Evolutionary conservation across 352 stramenopile genomes (phyloP), one percentile per base, ranked within the genome.

Genomic region (Phytopythium vexans): DNA sequence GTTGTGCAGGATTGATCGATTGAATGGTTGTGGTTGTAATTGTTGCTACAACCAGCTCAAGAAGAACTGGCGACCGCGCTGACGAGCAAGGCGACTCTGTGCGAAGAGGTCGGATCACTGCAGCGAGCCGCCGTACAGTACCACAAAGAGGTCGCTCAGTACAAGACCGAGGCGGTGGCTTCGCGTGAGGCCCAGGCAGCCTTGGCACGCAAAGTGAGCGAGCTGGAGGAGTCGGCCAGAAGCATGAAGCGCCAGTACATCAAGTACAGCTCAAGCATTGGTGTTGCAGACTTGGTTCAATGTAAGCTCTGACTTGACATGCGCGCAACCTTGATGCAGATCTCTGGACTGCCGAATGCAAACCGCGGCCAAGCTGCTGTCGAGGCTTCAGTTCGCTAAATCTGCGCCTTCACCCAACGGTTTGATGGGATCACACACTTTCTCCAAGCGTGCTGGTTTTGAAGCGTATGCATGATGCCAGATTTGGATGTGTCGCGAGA

Each of bases 161-260:
- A 86, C 15, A 74, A 80, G 36, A 1, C 69, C 0, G 70, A 91
- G 32, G 53, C 87, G 10, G 57, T 72, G 15, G 52, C 70, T 36
- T 71, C 77, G 12, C 64, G 69, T 0, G 78, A 91, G 46, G 64
- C 68, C 3, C 70, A 86, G 27, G 48, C 59, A 6, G 44, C 56
- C n/a, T 58, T 87, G 59, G 60, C 44, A 10, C 77, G 70, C 48
- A 87, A 83, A 45, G 57, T 87, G 15, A 55, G 66, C 27, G 52
- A 66, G 7, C 39, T 88, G 6, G 66, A 86, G 56, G 41, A 53
- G 1, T 68, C 54, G 6, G 70, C 64, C 36, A 53, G 61, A 12
- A 63, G 66, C 27, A 49, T 70, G 31, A 89, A 92, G 59, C 62
- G 77, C 36, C 49, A 73, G 15, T 91, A 91, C 54, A 76, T 84